Base-by-base conservation (phyloP, 192 early-diverging fungal genomes). In the Pilobolus umbonatus region DNA sequence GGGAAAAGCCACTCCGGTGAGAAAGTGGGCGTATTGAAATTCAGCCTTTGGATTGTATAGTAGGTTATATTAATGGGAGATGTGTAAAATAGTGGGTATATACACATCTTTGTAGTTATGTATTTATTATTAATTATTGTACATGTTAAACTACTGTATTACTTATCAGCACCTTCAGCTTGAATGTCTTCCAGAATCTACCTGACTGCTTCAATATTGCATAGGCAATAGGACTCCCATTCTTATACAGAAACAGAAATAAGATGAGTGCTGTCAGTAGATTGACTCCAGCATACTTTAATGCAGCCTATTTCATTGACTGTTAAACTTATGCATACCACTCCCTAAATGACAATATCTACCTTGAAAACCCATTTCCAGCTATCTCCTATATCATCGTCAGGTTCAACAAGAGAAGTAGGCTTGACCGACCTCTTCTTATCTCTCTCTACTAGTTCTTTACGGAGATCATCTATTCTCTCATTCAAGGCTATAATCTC, bases 401-500 rank as follows among this genome's bases (percentile, higher is more conserved):
- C 32, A 32, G 46, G 31, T 11, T 46, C 49, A 39, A 24, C 25
- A 48, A 40, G 44, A 34, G 57, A 54, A 55, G 22, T 34, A 17
- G 21, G 22, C 45, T 22, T 44, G 19, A 4, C 11, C 22, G 50
- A 34, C 31, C 15, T 34, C 25, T 39, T 39, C 17, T 14, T 52
- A 47, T 67, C 57, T 6, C 48, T 31, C 14, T 64, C 59, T n/a
- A 62, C 30, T 21, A 73, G 21, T 60, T 67, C 71, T 19, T 58
- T 47, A 46, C 61, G 55, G 6, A 73, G 22, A 10, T 62, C 61
- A 36, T 73, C 71, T n/a, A 73, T 55, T 4, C 71, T 60, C 42
- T 67, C 65, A 47, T 67, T 67, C 38, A 73, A 43, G 31, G 65
- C 61, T 35, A 66, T 57, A 7, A 73, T 55, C 45, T 73, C 71